Conservation (phyloP, 805 yeast genomes). For the Yueomyces sp. region DNA sequence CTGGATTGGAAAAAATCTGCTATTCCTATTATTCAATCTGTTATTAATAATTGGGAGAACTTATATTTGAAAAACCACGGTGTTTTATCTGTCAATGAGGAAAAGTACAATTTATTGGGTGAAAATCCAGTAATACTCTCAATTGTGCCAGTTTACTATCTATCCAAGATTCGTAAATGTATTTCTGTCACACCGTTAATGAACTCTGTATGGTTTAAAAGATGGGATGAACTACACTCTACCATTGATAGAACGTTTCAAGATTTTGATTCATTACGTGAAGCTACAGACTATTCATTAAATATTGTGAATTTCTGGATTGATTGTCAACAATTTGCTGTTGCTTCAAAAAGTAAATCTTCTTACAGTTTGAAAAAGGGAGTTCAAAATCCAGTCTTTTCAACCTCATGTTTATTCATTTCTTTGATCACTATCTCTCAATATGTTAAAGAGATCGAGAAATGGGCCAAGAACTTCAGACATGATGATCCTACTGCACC, state of each 20-base stretch:
- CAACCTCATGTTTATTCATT: not conserved
- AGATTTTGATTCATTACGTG: constrained; percentile 53
- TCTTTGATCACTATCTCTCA: constrained; percentile 50
- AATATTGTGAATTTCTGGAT: constrained; percentile 59
- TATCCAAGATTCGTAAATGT: constrained; percentile 56
- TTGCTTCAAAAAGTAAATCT: not conserved
- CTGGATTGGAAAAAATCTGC: constrained; percentile 56
- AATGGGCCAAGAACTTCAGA: constrained; percentile 14
- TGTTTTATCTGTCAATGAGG: constrained; percentile 37
- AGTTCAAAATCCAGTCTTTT: not conserved
- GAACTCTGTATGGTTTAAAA: constrained; percentile 44
- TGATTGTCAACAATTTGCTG: not conserved
- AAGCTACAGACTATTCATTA: constrained; percentile 42
- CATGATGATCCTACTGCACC: constrained; percentile 7
- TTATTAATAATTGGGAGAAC: constrained; percentile 57
- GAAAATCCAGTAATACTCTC: constrained; percentile 35
- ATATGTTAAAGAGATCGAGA: constrained; percentile 12
- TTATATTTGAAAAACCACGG: constrained; percentile 53
- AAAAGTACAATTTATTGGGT: constrained; percentile 11
- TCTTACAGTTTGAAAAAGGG: not conserved
- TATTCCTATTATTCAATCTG: constrained; percentile 42
- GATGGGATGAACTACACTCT: constrained; percentile 54
- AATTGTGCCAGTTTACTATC: constrained; percentile 53
- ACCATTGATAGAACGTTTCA: constrained; percentile 32
- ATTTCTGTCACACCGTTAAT: constrained; percentile 48